Evolutionary conservation across 2,329 filamentous ascomycete genomes (phyloP).

Genomic region (Xylaria multiplex): DNA sequence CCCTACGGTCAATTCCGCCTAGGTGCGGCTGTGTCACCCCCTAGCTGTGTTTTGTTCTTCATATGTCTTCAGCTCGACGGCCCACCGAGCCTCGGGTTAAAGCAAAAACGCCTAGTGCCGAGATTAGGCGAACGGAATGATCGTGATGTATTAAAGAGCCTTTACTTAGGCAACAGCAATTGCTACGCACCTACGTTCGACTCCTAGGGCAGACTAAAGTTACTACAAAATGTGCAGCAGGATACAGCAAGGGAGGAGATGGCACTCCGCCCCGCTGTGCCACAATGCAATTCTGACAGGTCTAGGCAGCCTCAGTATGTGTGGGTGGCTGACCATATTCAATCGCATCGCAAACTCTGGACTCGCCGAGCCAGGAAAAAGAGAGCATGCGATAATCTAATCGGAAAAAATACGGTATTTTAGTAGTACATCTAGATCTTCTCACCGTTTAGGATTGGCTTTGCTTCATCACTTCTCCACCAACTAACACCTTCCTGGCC

Average conservation of each 20-base stretch:
- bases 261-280: no score
- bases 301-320: background rate
- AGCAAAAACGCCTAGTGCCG: background rate
- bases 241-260: no score
- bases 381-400: background rate
- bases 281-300: no score
- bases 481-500: slow-evolving; percentile 82
- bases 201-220: no score
- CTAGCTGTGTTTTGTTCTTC: no score
- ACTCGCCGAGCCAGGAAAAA: background rate
- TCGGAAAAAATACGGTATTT: slow-evolving; percentile 11
- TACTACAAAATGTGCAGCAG: no score
- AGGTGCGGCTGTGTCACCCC: no score
- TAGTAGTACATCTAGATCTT: slow-evolving; percentile 56
- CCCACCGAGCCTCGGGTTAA: no score
- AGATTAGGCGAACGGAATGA: background rate
- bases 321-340: background rate
- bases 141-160: background rate
- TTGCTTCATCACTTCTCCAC: slow-evolving; percentile 87
- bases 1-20: no score
- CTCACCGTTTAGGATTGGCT: slow-evolving; percentile 72
- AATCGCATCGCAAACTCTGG: background rate
- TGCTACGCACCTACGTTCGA: no score
- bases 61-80: no score
- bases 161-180: no score